Conservation (phyloP, 2,329 filamentous ascomycete genomes). For the Lachnellula subtilissima region DNA sequence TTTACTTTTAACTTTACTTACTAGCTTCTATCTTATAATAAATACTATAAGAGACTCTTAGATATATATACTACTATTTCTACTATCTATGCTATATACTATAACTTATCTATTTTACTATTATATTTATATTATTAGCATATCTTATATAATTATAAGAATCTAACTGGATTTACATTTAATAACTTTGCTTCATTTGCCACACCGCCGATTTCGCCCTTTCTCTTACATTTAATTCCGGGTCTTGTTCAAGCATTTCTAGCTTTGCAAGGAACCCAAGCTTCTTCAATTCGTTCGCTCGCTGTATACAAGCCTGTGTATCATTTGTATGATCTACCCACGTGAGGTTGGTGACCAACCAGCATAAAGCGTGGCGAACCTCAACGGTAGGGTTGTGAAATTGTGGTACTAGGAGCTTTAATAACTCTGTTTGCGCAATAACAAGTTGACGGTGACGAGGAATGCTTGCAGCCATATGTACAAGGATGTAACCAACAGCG, state of each 20-base stretch:
- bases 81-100: too few species aligned
- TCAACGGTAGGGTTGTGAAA: constrained; percentile 68
- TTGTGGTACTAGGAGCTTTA: constrained; percentile 68
- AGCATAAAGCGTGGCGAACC: constrained; percentile 74
- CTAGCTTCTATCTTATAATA: too few species aligned
- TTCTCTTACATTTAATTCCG: constrained; percentile 77
- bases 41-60: too few species aligned
- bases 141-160: too few species aligned
- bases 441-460: constrained; percentile 74
- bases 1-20: too few species aligned
- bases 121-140: too few species aligned
- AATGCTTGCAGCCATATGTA: constrained; percentile 80
- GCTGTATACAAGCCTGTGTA: constrained; percentile 55
- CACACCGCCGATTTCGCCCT: constrained; percentile 74
- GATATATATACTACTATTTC: too few species aligned
- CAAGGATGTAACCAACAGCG: constrained; percentile 74
- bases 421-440: constrained; percentile 69
- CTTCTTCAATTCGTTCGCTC: constrained; percentile 64
- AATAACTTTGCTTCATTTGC: constrained; percentile 50
- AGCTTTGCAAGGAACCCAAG: constrained; percentile 68
- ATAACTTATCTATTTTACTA: too few species aligned
- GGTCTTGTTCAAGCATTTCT: constrained; percentile 59
- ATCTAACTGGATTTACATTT: not conserved
- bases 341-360: constrained; percentile 80
- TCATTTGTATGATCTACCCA: constrained; percentile 75